Conservation (phyloP, 164 flowering plant genomes). For the Liquidambar formosana region DNA sequence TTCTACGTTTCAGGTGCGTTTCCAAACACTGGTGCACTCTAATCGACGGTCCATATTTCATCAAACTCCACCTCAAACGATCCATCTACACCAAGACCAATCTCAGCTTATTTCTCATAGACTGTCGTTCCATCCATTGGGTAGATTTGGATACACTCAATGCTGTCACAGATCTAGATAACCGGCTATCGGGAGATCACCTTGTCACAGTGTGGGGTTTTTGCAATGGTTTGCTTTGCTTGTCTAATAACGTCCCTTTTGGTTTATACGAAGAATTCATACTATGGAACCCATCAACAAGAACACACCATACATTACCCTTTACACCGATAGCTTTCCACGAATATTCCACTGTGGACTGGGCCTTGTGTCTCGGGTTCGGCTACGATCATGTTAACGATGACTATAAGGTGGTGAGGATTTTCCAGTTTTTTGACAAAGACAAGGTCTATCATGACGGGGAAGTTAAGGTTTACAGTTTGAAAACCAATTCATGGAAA, state of each 20-base stretch:
- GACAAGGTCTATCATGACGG: slow-evolving; percentile 1
- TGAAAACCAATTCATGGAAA: slow-evolving; percentile 22
- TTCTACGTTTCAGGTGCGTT: no score
- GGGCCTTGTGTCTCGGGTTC: no score
- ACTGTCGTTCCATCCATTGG: slow-evolving; percentile 1
- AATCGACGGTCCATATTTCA: no score
- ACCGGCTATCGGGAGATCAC: not conserved
- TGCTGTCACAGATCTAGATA: not conserved
- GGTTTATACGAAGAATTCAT: no score
- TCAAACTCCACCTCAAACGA: no score
- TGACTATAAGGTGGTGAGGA: slow-evolving; percentile 33
- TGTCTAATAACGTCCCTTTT: no score
- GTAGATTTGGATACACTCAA: not conserved
- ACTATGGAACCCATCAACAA: slow-evolving; percentile 20
- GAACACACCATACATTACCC: slow-evolving; percentile 6
- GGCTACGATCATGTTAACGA: slow-evolving; percentile 25
- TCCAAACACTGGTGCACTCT: no score
- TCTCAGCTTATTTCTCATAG: no score
- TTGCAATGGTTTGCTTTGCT: slow-evolving; percentile 18
- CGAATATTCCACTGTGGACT: not conserved
- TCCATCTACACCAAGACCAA: no score
- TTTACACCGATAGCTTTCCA: not conserved
- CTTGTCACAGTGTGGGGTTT: not conserved
- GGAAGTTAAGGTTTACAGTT: slow-evolving; percentile 29
- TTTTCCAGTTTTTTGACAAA: slow-evolving; percentile 12